Evolutionary conservation across 2,329 filamentous ascomycete genomes (phyloP).

Genomic region (Trichoderma cornu-damae): DNA sequence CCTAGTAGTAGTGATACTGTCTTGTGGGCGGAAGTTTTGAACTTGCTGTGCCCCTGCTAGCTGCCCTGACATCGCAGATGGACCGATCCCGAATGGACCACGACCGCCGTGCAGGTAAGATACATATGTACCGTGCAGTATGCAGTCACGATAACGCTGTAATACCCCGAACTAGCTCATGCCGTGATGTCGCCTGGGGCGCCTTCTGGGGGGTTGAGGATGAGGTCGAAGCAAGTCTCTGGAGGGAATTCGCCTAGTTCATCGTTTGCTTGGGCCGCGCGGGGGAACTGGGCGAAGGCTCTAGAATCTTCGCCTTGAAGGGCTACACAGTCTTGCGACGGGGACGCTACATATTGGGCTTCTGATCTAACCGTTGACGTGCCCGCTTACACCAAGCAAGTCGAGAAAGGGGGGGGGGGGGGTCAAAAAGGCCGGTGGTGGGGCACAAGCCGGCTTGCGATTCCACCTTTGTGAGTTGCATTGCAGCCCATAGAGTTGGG

Average conservation of each 20-base stretch:
- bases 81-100: slow-evolving; percentile 1
- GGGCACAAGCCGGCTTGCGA: background rate
- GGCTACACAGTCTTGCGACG: background rate
- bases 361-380: background rate
- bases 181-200: background rate
- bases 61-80: background rate
- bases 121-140: background rate
- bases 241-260: no score
- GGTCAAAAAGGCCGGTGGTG: background rate
- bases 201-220: no score
- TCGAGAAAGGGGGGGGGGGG: background rate
- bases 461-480: background rate
- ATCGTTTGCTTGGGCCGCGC: background rate
- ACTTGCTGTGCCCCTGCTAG: background rate
- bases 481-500: background rate
- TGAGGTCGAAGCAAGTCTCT: no score
- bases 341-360: background rate
- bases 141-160: background rate
- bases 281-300: background rate
- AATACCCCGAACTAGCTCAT: background rate
- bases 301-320: slow-evolving; percentile 15
- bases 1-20: no score
- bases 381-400: background rate
- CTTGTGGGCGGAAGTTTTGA: background rate
- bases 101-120: no score